Evolutionary conservation across 331 rosid species (phyloP), one percentile per base, ranked within the genome.

Genomic region (Malus hybrid): DNA sequence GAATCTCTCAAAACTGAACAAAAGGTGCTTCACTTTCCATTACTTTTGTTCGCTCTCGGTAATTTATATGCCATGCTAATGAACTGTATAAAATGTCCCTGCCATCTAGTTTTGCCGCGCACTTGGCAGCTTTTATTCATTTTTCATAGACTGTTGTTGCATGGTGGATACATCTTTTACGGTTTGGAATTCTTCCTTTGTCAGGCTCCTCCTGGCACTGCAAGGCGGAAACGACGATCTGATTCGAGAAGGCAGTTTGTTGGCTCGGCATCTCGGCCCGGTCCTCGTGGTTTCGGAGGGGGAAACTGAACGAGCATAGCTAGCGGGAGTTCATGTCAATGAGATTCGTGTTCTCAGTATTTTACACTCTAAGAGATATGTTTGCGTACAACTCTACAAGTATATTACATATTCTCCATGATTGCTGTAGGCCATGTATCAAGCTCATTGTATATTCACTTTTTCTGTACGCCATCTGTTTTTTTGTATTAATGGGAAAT

Each of bases 1-100:
- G 97, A 94, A 78, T 89, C 97, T 0, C 92, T 94, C 74, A 94
- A 94, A 87, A 61, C 87, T 10, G 99, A 92, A 55, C 92, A 90
- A 77, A 90, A 92, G 99, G 99, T 94, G 65, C 76, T 55, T 64
- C 62, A 32, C 70, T 79, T 82, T 80, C 31, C 1, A 5, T 27
- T 19, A 36, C 16, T 59, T 65, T 50, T 24, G 65, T 44, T 11
- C 50, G 50, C 50, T 44, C 16, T 56, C 57, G 39, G n/a, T 13
- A 65, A 15, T 6, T 54, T 55, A 46, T 27, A 52, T 22, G 60
- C 57, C 57, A 31, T 48, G 22, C 22, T 20, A 65, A n/a, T 33
- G 42, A 15, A 4, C 46, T 9, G 22, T 29, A 60, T 60, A 60
- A 60, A 11, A 28, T 62, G 67, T 7, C 60, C 24, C 42, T 34